Base-by-base conservation (phyloP, 805 yeast species). In the Teunomyces aglyptinius region DNA sequence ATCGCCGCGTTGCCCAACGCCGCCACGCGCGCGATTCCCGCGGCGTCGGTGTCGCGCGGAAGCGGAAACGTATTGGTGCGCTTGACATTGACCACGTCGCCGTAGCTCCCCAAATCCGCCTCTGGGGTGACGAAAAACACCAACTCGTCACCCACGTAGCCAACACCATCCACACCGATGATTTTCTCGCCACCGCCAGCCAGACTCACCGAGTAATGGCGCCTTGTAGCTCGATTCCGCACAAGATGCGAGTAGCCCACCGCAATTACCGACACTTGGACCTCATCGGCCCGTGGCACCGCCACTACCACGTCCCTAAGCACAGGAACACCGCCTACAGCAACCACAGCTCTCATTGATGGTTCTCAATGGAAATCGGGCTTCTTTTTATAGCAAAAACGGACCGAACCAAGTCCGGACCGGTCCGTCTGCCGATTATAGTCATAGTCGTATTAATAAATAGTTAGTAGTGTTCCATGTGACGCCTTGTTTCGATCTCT, bases 111-210 rank as follows among this genome's bases (percentile, higher is more conserved):
- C 22, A 13, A 19, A 27, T 24, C 40, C 1, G 44, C 15, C 11
- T 24, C 41, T n/a, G 44, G 27, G 0, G 47, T 33, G 15, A 44
- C 27, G 36, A 48, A 48, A 24, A 41, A 46, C n/a, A 46, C 53
- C 41, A 44, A 40, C 32, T 48, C 20, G 24, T 33, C 49, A 12
- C 32, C 51, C 8, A 50, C 32, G 12, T 27, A 31, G 8, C 53
- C 53, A 13, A 50, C 53, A 4, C 53, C 53, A 40, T 50, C 53
- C 1, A 50, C 50, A 2, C 53, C 53, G 15, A 48, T 29, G 5
- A 24, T 8, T 22, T 39, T 40, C 12, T 50, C 53, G 8, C 28
- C 19, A 8, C 13, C 13, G 11, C 29, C 27, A 4, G 33, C 36
- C 12, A 31, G 31, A 4, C 18, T 10, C 12, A 13, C 36, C 6